phyloP scores from a whole-genome alignment of 2,329 filamentous ascomycete species.

The Cercospora sp. region DNA sequence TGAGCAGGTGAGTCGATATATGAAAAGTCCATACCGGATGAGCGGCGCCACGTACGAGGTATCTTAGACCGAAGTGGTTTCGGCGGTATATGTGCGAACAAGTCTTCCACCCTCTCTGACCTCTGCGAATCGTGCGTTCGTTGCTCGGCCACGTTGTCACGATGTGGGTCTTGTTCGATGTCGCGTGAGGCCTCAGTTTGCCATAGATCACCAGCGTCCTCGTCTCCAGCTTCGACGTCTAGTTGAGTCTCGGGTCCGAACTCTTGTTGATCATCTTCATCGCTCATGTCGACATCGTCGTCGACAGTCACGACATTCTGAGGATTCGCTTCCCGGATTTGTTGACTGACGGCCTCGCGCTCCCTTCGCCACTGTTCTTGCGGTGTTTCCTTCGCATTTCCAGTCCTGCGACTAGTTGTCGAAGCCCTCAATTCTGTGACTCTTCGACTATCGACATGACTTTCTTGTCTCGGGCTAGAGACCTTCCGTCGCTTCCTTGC shows the following conservation, averaged over 20 bases:
- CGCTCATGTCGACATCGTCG: slow-evolving; percentile 21
- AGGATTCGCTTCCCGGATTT: slow-evolving; percentile 23
- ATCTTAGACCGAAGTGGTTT: slow-evolving; percentile 44
- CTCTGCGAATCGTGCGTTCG: slow-evolving; percentile 17
- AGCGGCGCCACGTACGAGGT: slow-evolving; percentile 46
- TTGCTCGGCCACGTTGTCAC: neutral
- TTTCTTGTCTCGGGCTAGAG: neutral
- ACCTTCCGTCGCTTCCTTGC: slow-evolving; percentile 18
- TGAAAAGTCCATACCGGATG: slow-evolving; percentile 40
- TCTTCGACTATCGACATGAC: slow-evolving; percentile 19
- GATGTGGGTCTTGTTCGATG: slow-evolving; percentile 25
- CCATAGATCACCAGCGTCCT: slow-evolving; percentile 45
- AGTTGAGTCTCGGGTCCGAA: neutral
- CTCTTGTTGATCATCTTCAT: slow-evolving; percentile 24
- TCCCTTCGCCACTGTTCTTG: slow-evolving; percentile 24
- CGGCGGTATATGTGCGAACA: slow-evolving; percentile 38
- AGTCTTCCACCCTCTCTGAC: slow-evolving; percentile 35
- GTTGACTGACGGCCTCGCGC: slow-evolving; percentile 26
- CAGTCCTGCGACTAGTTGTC: neutral
- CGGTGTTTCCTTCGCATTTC: neutral
- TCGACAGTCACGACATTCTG: slow-evolving; percentile 29
- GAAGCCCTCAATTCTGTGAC: slow-evolving; percentile 5
- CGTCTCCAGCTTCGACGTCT: slow-evolving; percentile 3
- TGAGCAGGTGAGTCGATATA: slow-evolving; percentile 42
- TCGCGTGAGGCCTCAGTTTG: slow-evolving; percentile 49